Conservation (phyloP, 495 filamentous ascomycete species). For the Aeminium ludgeri region DNA sequence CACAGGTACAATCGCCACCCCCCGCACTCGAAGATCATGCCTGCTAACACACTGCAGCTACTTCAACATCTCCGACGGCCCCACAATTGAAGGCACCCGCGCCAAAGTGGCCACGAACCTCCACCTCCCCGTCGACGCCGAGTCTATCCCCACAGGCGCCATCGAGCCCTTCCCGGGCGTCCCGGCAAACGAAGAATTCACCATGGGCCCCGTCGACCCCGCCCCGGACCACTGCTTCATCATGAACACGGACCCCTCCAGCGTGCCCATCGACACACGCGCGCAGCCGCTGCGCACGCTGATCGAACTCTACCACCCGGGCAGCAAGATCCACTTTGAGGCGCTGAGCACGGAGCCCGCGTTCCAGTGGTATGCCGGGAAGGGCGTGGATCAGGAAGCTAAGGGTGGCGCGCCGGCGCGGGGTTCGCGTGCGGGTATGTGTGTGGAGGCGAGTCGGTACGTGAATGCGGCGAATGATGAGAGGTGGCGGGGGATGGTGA, state of each 20-base stretch:
- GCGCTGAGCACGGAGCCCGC: slow-evolving; percentile 80
- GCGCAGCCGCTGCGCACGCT: slow-evolving; percentile 41
- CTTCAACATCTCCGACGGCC: slow-evolving; percentile 61
- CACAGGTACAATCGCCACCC: slow-evolving; percentile 53
- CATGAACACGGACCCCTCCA: slow-evolving; percentile 41
- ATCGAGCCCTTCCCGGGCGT: slow-evolving; percentile 42
- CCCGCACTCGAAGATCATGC: not conserved
- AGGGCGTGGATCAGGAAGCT: slow-evolving; percentile 59
- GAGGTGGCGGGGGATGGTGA: slow-evolving; percentile 59
- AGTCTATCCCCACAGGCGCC: slow-evolving; percentile 30
- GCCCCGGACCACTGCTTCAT: slow-evolving; percentile 86
- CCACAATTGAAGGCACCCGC: slow-evolving; percentile 58
- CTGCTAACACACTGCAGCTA: slow-evolving; percentile 45
- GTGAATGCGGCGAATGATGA: slow-evolving; percentile 73
- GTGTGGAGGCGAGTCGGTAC: slow-evolving; percentile 77
- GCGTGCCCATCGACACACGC: slow-evolving; percentile 65
- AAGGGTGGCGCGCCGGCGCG: slow-evolving; percentile 48
- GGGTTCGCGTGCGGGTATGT: slow-evolving; percentile 55
- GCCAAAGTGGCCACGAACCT: slow-evolving; percentile 52
- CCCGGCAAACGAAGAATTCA: slow-evolving; percentile 45
- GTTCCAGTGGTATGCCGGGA: slow-evolving; percentile 91
- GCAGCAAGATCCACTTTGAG: slow-evolving; percentile 59
- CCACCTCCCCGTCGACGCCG: slow-evolving; percentile 56
- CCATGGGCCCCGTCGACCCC: slow-evolving; percentile 45
- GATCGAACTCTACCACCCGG: slow-evolving; percentile 51